A percentile compares a stretch with the other conserved stretches of the same genome.
These are phyloP conservation scores for Citrus mangshanensis DNA, from an alignment of 345 rosid genomes.

Conservation along the genomic window DNA sequence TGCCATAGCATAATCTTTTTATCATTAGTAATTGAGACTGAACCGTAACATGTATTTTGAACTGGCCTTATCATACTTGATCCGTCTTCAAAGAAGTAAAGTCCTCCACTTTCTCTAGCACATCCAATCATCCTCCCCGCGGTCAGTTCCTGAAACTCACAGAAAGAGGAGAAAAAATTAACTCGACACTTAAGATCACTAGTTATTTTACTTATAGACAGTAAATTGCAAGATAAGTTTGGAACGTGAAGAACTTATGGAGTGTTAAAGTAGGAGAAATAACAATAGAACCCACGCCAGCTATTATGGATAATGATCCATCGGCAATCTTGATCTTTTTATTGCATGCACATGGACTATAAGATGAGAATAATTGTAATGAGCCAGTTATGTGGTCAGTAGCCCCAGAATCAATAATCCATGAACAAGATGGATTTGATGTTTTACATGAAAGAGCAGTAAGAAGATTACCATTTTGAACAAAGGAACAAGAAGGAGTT, in stretches of 20 bases:
- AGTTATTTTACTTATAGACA: not conserved
- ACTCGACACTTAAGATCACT: not conserved
- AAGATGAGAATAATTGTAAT: not conserved
- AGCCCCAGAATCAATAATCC: not conserved
- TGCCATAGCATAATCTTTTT: too few species aligned
- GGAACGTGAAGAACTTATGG: not conserved
- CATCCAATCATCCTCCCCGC: not conserved
- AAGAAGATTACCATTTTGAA: too few species aligned
- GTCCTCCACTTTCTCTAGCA: not conserved
- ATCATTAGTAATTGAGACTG: too few species aligned
- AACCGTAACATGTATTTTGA: too few species aligned
- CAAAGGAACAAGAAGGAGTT: too few species aligned
- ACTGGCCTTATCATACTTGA: too few species aligned
- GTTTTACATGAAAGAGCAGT: not conserved
- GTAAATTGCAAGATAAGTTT: not conserved
- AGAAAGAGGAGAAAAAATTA: not conserved
- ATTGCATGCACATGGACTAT: not conserved
- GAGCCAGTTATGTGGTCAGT: not conserved
- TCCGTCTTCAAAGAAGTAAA: not conserved
- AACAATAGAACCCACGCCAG: not conserved
- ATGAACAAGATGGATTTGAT: not conserved
- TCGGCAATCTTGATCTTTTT: not conserved
- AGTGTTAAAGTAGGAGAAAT: not conserved
- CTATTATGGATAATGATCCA: not conserved
- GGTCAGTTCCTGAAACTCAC: not conserved